Evolutionary conservation across 2,329 filamentous ascomycete species (phyloP), one percentile per base, ranked within the genome.

Genomic region (Calonectria honghensis): DNA sequence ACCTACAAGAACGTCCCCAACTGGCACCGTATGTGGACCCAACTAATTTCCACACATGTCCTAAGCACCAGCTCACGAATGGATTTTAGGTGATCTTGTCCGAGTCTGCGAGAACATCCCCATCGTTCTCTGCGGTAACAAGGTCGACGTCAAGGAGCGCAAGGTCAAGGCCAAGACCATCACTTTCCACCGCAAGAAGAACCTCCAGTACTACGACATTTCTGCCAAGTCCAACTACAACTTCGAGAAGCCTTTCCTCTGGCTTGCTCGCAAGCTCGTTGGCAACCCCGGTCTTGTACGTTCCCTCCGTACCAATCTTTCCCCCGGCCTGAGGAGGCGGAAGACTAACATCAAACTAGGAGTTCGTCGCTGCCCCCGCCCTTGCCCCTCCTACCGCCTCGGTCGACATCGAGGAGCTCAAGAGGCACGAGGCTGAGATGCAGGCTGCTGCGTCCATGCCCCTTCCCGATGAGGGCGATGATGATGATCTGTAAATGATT

Each of bases 1-100:
- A 99, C 97, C 87, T 99, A 99, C 94, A 99, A 99, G 94, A 99
- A 99, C 91, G 97, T 99, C 79, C 97, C 97, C 90, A 98, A 98
- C 94, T 99, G 97, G 97, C 97, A 99, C 90, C 97, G 97, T 98
- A 93, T 87, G 95, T 93, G 52, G 63, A 31, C 75, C 14, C 51
- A 48, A 6, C 59, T 51, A n/a, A 24, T 14, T 52, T 63, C 14
- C 16, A 24, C 24, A 31, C 50, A 51, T 50, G 32, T 45, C 20
- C 29, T 35, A 54, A 18, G 45, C 68, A 32, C 16, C 29, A 27
- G 64, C 80, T 83, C 57, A 83, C 73, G 52, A 73, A 68, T 48
- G 24, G 13, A 54, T 63, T 67, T 6, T 78, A 98, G 96, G 96
- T 91, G 97, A 99, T 85, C 93, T 99, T 83, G 96, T 98, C 89